Evolutionary conservation across 108 stramenopile genomes (phyloP), one percentile per base, ranked within the genome.

Genomic region (Cyclotella choctawhatcheeana): DNA sequence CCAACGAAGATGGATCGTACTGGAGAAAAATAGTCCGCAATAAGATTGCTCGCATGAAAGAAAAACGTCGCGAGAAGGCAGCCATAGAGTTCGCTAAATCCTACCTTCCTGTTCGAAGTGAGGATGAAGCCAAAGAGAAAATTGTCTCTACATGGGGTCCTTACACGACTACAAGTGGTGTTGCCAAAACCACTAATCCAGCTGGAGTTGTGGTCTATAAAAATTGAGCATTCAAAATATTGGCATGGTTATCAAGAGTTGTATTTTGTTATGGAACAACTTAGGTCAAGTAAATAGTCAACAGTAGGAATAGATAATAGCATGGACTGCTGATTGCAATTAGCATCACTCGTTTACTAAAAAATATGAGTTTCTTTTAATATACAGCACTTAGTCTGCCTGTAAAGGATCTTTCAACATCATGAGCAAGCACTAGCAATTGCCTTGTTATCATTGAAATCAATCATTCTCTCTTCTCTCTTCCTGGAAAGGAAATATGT

Each of bases 21-120:
- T 88, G 88, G 83, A 74, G 87, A 21, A 82, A 85, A 44, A 83
- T 88, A 58, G 88, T 89, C 20, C 79, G 89, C 0, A 91, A 91
- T 51, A 91, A 91, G 59, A 82, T 88, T 30, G 74, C 82, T 22
- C 63, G 90, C 5, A 88, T 79, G 84, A 81, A 75, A 67, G 90
- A 89, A 62, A 84, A 82, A 43, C 78, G 85, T 26, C 85, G 88
- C 14, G 90, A 89, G 58, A 82, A 82, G 58, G 81, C 86, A n/a
- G 90, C 88, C 25, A 71, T 78, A 55, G 67, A 86, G 17, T 91
- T 82, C 54, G 66, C 84, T n/a, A 73, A 83, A 55, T 50, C 60
- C 18, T 54, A 40, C 45, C 64, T 77, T 0, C 76, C 73, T 5
- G 72, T 74, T 2, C 20, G 74, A 12, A 63, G 48, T 17, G 78